Evolutionary conservation across 31 red algal species (phyloP), one percentile per base, ranked within the genome.

Genomic region (Porphyra umbilicalis): DNA sequence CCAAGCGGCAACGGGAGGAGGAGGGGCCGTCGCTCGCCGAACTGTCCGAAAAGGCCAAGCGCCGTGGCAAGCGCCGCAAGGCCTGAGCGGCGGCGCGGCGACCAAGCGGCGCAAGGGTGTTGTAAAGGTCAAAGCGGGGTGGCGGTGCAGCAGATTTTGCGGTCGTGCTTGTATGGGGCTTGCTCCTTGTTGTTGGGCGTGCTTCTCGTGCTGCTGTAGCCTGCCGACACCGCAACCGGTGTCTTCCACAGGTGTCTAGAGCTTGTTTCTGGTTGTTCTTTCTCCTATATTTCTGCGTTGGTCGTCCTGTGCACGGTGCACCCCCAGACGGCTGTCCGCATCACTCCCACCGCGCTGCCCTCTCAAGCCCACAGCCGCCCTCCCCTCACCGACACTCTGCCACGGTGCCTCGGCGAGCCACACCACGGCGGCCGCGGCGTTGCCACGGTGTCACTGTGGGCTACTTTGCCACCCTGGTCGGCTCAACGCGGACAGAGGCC

Each of bases 21-120:
- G 35, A 35, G 35, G 77, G 77, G 34, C 34, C 33, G 77, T 78
- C 77, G 9, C 15, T 85, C 4, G 33, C 29, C 31, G 36, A 46
- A 36, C 82, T 83, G n/a, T 77, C 79, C 25, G 38, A 34, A 35
- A 79, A 81, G 77, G 88, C 85, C 35, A 87, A 79, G 25, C 34
- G 81, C 11, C 80, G 8, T 36, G 36, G 36, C 34, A 77, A 68
- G 88, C 67, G 67, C 35, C 74, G 88, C 20, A 76, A 78, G 35
- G 34, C 33, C 3, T 78, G 34, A 78, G 77, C 16, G 25, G 57
- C 13, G 13, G 57, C 15, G 15, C 13, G 13, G 57, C 57, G 25
- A 16, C 25, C 13, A 25, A 74, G 15, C 15, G 25, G 57, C 57
- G 25, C 57, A 13, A 13, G 25, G 13, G 13, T 74, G 15, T 74